Evolutionary conservation across 2,329 filamentous ascomycete genomes (phyloP).

Genomic region (Alternaria sp.): DNA sequence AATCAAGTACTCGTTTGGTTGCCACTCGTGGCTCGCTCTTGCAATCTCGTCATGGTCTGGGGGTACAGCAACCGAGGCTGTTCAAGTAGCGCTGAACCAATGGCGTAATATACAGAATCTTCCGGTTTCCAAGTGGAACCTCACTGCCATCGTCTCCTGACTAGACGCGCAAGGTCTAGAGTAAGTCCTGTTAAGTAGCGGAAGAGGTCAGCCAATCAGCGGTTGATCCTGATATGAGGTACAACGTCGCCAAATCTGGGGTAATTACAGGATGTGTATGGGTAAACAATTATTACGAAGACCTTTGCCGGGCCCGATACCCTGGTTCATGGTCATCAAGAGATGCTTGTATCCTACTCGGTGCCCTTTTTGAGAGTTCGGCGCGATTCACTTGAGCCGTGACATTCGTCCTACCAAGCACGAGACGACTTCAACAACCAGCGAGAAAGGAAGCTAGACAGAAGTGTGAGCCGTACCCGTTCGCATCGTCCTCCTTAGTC

Average conservation of each 20-base stretch:
- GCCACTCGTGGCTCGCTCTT: background rate
- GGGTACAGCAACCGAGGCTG: background rate
- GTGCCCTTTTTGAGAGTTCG: background rate
- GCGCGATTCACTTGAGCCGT: too few relatives aligned
- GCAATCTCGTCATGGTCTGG: background rate
- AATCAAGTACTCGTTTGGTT: background rate
- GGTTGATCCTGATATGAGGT: constrained; percentile 19
- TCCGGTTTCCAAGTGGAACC: background rate
- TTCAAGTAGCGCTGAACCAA: background rate
- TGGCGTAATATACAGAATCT: background rate
- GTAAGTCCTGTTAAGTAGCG: background rate
- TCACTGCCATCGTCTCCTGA: background rate
- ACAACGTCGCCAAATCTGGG: constrained; percentile 18
- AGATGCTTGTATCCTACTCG: background rate
- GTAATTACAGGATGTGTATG: constrained; percentile 18
- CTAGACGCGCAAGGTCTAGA: background rate
- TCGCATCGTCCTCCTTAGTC: too few relatives aligned
- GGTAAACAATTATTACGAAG: background rate
- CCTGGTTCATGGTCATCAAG: background rate
- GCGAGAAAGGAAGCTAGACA: too few relatives aligned
- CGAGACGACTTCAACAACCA: too few relatives aligned
- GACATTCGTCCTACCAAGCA: too few relatives aligned
- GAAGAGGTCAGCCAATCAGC: constrained; percentile 18
- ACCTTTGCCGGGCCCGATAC: background rate
- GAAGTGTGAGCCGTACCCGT: too few relatives aligned